A percentile compares a stretch with the other conserved stretches of the same genome.
Evolutionary conservation across 129 eudicot species (phyloP).

Genomic region (Lonicera japonica): DNA sequence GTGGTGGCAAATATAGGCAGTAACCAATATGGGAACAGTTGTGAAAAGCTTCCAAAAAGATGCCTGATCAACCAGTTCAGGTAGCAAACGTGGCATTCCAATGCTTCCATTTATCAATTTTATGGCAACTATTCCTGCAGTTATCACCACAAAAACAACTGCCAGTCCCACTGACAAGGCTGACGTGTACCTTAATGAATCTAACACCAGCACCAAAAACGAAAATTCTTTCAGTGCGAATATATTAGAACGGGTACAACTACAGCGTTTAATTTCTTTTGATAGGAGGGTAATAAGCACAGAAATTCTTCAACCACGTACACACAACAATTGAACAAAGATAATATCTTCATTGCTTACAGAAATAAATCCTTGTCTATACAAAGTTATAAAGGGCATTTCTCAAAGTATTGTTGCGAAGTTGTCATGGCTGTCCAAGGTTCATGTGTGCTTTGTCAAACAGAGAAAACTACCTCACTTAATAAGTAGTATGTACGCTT

Average conservation of each 20-base stretch:
- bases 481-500: too few relatives aligned
- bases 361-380: too few relatives aligned
- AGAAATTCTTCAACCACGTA: too few relatives aligned
- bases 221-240: neutral
- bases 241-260: neutral
- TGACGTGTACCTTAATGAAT: slow-evolving; percentile 86
- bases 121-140: slow-evolving; percentile 61
- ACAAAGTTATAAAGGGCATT: too few relatives aligned
- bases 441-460: too few relatives aligned
- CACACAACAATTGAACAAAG: too few relatives aligned
- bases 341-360: too few relatives aligned
- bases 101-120: slow-evolving; percentile 62
- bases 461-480: too few relatives aligned
- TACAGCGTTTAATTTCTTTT: too few relatives aligned
- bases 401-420: too few relatives aligned
- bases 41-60: slow-evolving; percentile 90
- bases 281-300: too few relatives aligned
- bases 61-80: slow-evolving; percentile 61
- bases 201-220: slow-evolving; percentile 29
- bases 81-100: slow-evolving; percentile 64
- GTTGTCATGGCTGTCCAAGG: too few relatives aligned
- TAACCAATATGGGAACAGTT: slow-evolving; percentile 77
- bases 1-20: slow-evolving; percentile 92
- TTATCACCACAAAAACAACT: slow-evolving; percentile 76
- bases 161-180: slow-evolving; percentile 87